Base-by-base conservation (phyloP, 2,329 filamentous ascomycete species). In the Didymella pinodella region DNA sequence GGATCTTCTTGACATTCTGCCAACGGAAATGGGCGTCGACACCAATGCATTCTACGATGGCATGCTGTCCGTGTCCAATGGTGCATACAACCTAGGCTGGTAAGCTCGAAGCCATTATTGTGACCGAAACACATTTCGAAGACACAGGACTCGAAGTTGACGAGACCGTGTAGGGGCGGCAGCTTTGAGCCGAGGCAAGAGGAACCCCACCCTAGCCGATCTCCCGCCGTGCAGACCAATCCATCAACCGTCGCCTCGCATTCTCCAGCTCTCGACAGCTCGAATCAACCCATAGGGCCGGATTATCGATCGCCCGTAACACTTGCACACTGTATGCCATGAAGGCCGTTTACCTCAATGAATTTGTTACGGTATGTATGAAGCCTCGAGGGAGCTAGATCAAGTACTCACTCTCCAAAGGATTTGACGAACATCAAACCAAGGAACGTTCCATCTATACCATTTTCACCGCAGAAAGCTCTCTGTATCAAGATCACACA, bases 401-500 rank as follows among this genome's bases (percentile, higher is more conserved):
- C 12, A 43, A 25, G 16, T 36, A 48, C 43, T 50, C 7, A 52
- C 8, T 36, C 22, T 36, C 22, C 22, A 38, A 29, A 52, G 72
- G 57, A 75, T 75, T 54, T 78, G 62, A 22, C 66, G 69, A 40
- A 68, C 74, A 52, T 76, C 5, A 45, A 48, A 32, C 61, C 67
- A 7, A 55, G 50, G 26, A 50, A 64, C 12, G 53, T 68, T 11
- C 71, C 78, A 6, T 56, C 62, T 11, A 79, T 80, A 10, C 54
- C 65, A 16, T 67, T 75, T 3, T 72, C 74, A 31, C 59, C 71
- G 10, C 67, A 72, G 29, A 72, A 81, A 59, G 75, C 80, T 32
- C 64, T 85, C 18, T 64, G 59, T 7, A 72, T 86, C 38, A 77
- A 77, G 53, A 81, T 87, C 50, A 82, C 82, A 1, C 84, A 85